These are phyloP conservation scores for Leucocoprinus sp. DNA, from an alignment of 768 basidiomycete genomes.

Conservation along the genomic window DNA sequence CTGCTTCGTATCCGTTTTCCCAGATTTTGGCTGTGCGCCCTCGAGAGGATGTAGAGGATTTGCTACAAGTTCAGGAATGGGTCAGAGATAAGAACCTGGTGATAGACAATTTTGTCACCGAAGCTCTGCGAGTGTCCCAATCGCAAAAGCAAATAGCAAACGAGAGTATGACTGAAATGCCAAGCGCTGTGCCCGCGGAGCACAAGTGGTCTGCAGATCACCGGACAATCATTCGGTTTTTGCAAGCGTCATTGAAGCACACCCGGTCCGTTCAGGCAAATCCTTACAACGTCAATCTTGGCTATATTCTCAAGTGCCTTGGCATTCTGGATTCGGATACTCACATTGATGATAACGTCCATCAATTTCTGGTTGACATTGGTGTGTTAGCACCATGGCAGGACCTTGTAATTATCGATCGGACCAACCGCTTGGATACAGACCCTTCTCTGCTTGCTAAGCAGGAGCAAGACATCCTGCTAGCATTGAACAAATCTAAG, in stretches of 20 bases:
- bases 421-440: constrained; percentile 24
- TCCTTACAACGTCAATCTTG: constrained; percentile 46
- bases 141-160: constrained; percentile 21
- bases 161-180: constrained; percentile 21
- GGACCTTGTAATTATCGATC: constrained; percentile 34
- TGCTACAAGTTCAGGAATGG: constrained; percentile 43
- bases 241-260: constrained; percentile 45
- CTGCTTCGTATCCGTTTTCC: constrained; percentile 34
- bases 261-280: constrained; percentile 46
- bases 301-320: constrained; percentile 52
- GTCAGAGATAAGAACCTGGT: constrained; percentile 29
- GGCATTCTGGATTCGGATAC: constrained; percentile 25
- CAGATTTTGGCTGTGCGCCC: constrained; percentile 63
- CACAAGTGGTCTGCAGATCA: constrained; percentile 47
- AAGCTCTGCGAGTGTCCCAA: constrained; percentile 37
- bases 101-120: constrained; percentile 41
- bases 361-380: constrained; percentile 48
- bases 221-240: constrained; percentile 46
- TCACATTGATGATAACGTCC: constrained; percentile 25
- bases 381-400: constrained; percentile 82
- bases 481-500: constrained; percentile 16
- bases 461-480: constrained; percentile 21
- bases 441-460: constrained; percentile 18
- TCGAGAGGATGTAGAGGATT: constrained; percentile 39
- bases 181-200: constrained; percentile 15